Conservation (phyloP, 192 early-diverging fungal species). For the Backusella parvicylindrica region DNA sequence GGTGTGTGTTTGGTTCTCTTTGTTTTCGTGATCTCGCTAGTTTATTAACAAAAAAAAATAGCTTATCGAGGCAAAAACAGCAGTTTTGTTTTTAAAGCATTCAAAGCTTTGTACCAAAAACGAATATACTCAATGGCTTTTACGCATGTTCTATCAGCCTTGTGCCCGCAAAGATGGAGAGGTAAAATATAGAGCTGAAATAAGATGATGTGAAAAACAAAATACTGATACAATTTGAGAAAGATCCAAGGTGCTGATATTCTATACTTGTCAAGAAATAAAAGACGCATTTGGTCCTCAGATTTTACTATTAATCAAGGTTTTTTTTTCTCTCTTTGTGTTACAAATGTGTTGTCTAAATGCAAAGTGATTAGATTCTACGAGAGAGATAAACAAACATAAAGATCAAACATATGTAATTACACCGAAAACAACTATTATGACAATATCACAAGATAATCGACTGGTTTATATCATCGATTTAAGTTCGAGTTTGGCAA, state of each 20-base stretch:
- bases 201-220: background rate
- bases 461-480: slow-evolving; percentile 68
- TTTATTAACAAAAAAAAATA: background rate
- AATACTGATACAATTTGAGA: background rate
- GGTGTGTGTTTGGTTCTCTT: background rate
- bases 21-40: background rate
- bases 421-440: slow-evolving; percentile 64
- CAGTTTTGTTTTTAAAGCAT: slow-evolving; percentile 21
- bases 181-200: slow-evolving; percentile 5
- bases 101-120: slow-evolving; percentile 25
- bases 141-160: slow-evolving; percentile 19
- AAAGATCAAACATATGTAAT: slow-evolving; percentile 40
- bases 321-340: background rate
- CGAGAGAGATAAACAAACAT: background rate
- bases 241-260: slow-evolving; percentile 10
- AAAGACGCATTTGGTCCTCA: slow-evolving; percentile 10
- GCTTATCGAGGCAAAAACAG: slow-evolving; percentile 26
- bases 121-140: slow-evolving; percentile 30
- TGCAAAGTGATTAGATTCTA: background rate
- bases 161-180: slow-evolving; percentile 7
- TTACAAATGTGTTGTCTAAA: background rate
- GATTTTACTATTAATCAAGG: slow-evolving; percentile 9
- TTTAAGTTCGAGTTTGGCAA: slow-evolving; percentile 60
- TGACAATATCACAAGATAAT: slow-evolving; percentile 54
- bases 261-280: slow-evolving; percentile 23